Base-by-base conservation (phyloP, 495 filamentous ascomycete species). In the Hypomontagnella monticulosa region DNA sequence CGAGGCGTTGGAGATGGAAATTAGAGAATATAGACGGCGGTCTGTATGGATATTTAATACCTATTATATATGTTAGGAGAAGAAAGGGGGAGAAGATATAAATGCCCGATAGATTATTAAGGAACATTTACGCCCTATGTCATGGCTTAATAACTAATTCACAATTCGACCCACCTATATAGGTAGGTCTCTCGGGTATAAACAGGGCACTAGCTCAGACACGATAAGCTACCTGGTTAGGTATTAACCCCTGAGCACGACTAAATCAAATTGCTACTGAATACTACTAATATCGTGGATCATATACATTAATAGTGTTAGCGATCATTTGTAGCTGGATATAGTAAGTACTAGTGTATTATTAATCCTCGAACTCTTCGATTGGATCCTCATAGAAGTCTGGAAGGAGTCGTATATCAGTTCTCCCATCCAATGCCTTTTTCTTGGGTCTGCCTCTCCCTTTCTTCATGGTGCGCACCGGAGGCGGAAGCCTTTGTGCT, bases 351-450 rank as follows among this genome's bases (percentile, higher is more conserved):
- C 20, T 37, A 3, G 36, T 43, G 30, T 20, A 43, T 53, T 14
- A 70, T 14, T 73, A 55, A 0, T 78, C 75, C 50, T 76, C 73
- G 53, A 79, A 71, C 3, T 81, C 79, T 60, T 82, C 79, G 32
- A 81, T 81, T 6, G 79, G 79, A 61, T 82, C 79, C 16, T 70
- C 73, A 19, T 70, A 72, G 61, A 80, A 81, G 62, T 78, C 75
- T 0, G 79, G 79, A 8, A 81, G 65, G 5, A 66, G 66, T 40
- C 78, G 68, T 44, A 81, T 82, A 69, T 79, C 65, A 0, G 77
- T 71, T 27, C 78, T 76, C 14, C 77, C 78, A 57, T 79, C 77
- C 12, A 14, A 53, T 0, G 72, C 69, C 18, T 61, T 69, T 53
- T 70, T 79, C 57, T 48, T 77, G 16, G 51, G 67, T 20, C 73